Evolutionary conservation across 352 stramenopile species (phyloP).

Genomic region (Blastocystis sp.): DNA sequence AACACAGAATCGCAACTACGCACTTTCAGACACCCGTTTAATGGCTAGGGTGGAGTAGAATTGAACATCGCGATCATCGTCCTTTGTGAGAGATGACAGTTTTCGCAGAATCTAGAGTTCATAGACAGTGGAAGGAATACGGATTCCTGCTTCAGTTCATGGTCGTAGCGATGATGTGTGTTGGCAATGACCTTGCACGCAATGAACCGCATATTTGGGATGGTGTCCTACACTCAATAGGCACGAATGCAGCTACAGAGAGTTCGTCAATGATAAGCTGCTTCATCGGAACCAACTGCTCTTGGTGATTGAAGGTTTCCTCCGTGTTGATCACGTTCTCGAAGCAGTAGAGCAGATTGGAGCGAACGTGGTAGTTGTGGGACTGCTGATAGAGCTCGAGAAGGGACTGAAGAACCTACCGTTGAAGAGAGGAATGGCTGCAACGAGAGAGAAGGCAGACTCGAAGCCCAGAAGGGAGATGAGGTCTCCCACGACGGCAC

Average conservation of each 20-base stretch:
- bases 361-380: neutral
- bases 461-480: neutral
- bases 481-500: neutral
- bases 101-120: neutral
- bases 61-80: slow-evolving; percentile 40
- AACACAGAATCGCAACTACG: neutral
- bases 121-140: neutral
- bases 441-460: too few relatives aligned
- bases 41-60: slow-evolving; percentile 15
- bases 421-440: neutral
- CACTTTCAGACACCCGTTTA: neutral
- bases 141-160: neutral
- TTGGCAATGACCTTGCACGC: slow-evolving; percentile 35
- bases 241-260: neutral
- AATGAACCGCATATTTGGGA: slow-evolving; percentile 52
- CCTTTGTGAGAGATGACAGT: slow-evolving; percentile 5
- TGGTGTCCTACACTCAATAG: slow-evolving; percentile 13
- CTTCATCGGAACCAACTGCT: neutral
- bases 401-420: neutral
- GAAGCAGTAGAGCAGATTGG: slow-evolving; percentile 15
- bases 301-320: neutral
- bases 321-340: slow-evolving; percentile 14
- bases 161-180: neutral
- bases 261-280: slow-evolving; percentile 20
- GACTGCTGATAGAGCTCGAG: neutral